These are phyloP conservation scores for Mycena olivaceomarginata DNA, from an alignment of 768 basidiomycete genomes.

Conservation along the genomic window DNA sequence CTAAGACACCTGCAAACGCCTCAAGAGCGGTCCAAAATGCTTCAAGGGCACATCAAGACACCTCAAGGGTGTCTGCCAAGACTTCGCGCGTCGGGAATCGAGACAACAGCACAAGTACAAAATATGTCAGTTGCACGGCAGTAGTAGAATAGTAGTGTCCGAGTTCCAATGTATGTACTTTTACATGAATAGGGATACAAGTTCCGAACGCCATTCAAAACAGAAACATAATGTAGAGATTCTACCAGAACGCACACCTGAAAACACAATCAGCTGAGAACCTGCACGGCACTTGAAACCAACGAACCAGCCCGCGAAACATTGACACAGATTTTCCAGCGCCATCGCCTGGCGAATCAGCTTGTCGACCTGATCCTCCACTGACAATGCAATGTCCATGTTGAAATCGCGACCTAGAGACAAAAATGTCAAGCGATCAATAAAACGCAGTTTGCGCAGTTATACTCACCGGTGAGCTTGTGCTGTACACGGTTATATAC, in stretches of 20 bases:
- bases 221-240: too few relatives aligned
- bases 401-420: conserved; percentile 92
- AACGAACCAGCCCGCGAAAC: conserved; percentile 92
- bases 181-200: background rate
- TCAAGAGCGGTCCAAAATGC: too few relatives aligned
- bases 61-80: too few relatives aligned
- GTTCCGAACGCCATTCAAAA: too few relatives aligned
- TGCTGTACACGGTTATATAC: conserved; percentile 97
- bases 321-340: conserved; percentile 96
- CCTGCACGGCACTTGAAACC: background rate
- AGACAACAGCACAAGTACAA: too few relatives aligned
- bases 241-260: conserved; percentile 43
- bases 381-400: conserved; percentile 83
- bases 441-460: background rate
- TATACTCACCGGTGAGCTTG: conserved; percentile 89
- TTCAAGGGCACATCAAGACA: too few relatives aligned
- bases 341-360: conserved; percentile 96
- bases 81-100: too few relatives aligned
- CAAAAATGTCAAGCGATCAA: background rate
- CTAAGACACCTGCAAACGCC: too few relatives aligned
- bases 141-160: too few relatives aligned
- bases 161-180: background rate
- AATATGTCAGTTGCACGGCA: too few relatives aligned
- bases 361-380: conserved; percentile 92
- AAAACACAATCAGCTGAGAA: conserved; percentile 4